These are phyloP conservation scores for Chalciporus sp. DNA, from an alignment of 1,284 basidiomycete species.

Conservation along the genomic window DNA sequence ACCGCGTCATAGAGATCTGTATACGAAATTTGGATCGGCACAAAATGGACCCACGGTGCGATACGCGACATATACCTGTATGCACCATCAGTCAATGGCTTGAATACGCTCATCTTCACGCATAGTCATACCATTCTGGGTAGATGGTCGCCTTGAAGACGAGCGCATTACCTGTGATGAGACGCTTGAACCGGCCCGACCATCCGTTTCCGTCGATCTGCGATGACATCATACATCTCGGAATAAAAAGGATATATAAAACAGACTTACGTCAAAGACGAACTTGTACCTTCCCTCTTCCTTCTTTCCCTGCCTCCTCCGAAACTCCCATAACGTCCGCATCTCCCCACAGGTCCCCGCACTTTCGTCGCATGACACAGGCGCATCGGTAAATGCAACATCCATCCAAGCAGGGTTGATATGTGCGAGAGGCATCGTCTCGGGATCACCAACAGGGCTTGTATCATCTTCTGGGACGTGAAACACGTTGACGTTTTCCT, in stretches of 20 bases:
- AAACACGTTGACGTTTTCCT: constrained; percentile 34
- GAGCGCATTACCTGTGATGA: constrained; percentile 63
- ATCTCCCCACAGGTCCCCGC: constrained; percentile 45
- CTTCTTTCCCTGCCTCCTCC: constrained; percentile 39
- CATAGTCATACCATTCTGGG: constrained; percentile 57
- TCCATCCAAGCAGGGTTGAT: constrained; percentile 58
- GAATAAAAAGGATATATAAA: too few species aligned
- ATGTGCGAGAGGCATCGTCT: constrained; percentile 36
- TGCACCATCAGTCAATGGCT: background rate
- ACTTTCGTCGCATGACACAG: constrained; percentile 44
- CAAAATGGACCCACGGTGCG: constrained; percentile 60
- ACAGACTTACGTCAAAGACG: constrained; percentile 54
- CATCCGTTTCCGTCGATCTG: constrained; percentile 71
- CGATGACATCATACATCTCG: background rate
- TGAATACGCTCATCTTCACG: too few species aligned
- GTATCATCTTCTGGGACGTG: constrained; percentile 22
- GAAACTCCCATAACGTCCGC: constrained; percentile 49
- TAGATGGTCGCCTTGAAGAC: constrained; percentile 67
- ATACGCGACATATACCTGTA: constrained; percentile 45
- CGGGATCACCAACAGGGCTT: constrained; percentile 44
- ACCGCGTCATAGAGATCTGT: constrained; percentile 56
- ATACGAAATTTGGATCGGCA: constrained; percentile 59
- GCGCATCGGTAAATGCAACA: constrained; percentile 53
- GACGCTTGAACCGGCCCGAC: constrained; percentile 68
- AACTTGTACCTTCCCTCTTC: constrained; percentile 66